Conservation (phyloP, 2,329 filamentous ascomycete species). For the Cytospora piceicola region DNA sequence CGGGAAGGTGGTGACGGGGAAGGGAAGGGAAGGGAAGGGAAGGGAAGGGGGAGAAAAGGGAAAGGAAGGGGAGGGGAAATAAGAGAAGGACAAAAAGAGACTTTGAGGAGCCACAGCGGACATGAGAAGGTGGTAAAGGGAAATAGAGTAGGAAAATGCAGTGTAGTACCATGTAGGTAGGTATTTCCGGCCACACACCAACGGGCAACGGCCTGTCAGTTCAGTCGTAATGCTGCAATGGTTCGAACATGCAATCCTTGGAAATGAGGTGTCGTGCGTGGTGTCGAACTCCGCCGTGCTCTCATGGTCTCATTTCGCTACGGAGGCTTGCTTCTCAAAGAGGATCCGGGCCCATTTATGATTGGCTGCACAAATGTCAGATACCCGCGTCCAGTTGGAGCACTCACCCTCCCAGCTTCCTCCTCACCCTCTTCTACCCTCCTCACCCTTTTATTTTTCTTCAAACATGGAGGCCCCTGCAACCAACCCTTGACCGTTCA, state of each 20-base stretch:
- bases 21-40: slow-evolving; percentile 3
- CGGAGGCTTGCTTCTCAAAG: slow-evolving; percentile 2
- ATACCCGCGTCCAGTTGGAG: slow-evolving; percentile 4
- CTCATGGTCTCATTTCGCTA: slow-evolving; percentile 10
- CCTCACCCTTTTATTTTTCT: neutral
- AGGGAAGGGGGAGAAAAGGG: slow-evolving; percentile 4
- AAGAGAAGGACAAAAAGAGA: slow-evolving; percentile 10
- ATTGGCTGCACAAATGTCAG: neutral
- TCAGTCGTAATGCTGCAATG: neutral
- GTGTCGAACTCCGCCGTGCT: slow-evolving; percentile 5
- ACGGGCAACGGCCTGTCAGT: too few species aligned
- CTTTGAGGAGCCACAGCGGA: neutral
- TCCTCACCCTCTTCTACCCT: too few species aligned
- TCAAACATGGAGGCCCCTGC: neutral
- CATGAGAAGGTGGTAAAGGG: neutral
- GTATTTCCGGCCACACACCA: neutral
- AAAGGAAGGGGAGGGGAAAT: neutral
- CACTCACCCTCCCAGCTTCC: neutral
- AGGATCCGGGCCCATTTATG: neutral
- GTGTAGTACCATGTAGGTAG: neutral
- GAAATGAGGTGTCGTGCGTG: slow-evolving; percentile 5
- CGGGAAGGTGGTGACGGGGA: slow-evolving; percentile 17
- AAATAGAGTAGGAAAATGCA: neutral
- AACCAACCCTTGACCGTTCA: neutral
- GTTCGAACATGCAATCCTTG: neutral